Evolutionary conservation across 108 stramenopile genomes (phyloP).

Genomic region (Bacterosira constricta): DNA sequence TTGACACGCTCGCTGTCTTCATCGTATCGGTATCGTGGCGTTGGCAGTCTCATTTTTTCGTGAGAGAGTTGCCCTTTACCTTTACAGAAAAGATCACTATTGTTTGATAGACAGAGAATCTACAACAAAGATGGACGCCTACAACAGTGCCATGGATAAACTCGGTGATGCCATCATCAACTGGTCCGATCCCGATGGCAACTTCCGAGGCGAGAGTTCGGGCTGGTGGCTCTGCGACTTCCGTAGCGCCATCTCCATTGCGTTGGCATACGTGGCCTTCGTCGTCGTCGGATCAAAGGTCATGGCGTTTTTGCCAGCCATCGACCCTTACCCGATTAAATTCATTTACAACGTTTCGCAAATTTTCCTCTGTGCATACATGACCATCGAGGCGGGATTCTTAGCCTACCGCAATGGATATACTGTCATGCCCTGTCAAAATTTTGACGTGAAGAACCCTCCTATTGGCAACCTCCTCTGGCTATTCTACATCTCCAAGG

Average conservation of each 20-base stretch:
- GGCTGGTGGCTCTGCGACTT: slow-evolving; percentile 88
- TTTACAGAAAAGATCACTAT: too few relatives aligned
- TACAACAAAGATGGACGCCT: slow-evolving; percentile 55
- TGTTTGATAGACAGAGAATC: too few relatives aligned
- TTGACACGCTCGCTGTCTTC: too few relatives aligned
- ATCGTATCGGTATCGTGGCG: too few relatives aligned
- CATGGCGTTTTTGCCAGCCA: slow-evolving; percentile 70
- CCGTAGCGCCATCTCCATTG: slow-evolving; percentile 76
- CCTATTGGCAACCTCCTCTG: slow-evolving; percentile 93
- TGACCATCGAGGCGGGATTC: slow-evolving; percentile 94
- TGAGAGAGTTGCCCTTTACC: too few relatives aligned
- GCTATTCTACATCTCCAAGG: slow-evolving; percentile 98
- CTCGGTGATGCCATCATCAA: slow-evolving; percentile 76
- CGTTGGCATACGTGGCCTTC: slow-evolving; percentile 80
- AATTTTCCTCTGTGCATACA: slow-evolving; percentile 98
- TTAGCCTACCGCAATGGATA: slow-evolving; percentile 92
- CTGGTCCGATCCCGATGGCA: slow-evolving; percentile 74
- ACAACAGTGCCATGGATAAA: slow-evolving; percentile 58
- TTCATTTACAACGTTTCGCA: slow-evolving; percentile 98
- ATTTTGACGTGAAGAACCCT: slow-evolving; percentile 74
- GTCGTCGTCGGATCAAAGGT: slow-evolving; percentile 78
- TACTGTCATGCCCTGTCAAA: slow-evolving; percentile 83
- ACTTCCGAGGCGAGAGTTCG: slow-evolving; percentile 74
- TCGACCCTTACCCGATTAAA: slow-evolving; percentile 92
- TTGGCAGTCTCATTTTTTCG: too few relatives aligned